These are phyloP conservation scores for Agrostemma githago DNA, from an alignment of 148 eudicot species.

Conservation along the genomic window DNA sequence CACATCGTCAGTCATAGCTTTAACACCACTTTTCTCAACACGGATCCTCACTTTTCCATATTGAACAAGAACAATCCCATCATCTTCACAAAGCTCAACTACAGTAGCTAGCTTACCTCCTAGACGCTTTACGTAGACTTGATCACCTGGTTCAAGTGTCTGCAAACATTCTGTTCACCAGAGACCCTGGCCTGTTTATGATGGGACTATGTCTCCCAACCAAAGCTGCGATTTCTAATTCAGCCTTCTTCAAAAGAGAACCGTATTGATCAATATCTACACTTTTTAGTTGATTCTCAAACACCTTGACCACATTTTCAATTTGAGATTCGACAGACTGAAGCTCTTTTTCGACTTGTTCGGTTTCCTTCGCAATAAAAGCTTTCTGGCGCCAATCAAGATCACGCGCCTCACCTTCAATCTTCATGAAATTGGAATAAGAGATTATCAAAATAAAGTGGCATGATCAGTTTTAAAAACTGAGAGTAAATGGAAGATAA, in stretches of 20 bases:
- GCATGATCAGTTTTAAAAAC: not conserved
- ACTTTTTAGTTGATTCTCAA: conserved; percentile 65
- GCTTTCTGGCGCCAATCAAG: conserved; percentile 68
- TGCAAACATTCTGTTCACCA: conserved; percentile 35
- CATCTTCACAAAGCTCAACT: conserved; percentile 65
- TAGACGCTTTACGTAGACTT: conserved; percentile 65
- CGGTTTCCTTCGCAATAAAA: conserved; percentile 64
- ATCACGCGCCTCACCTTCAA: conserved; percentile 60
- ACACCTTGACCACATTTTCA: conserved; percentile 46
- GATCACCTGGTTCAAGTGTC: conserved; percentile 58
- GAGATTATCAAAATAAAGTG: not conserved
- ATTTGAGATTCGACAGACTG: conserved; percentile 49
- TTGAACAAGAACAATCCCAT: conserved; percentile 63
- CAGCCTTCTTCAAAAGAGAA: conserved; percentile 61
- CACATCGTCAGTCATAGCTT: too few relatives aligned
- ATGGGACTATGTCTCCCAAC: conserved; percentile 46
- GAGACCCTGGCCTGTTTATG: conserved; percentile 22
- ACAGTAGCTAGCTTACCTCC: conserved; percentile 74
- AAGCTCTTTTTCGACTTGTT: conserved; percentile 46
- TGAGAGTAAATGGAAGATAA: conserved; percentile 2
- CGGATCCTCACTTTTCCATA: conserved; percentile 78
- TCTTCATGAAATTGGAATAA: conserved; percentile 40
- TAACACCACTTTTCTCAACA: too few relatives aligned
- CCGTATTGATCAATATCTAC: conserved; percentile 42
- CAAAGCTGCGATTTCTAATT: conserved; percentile 60